A percentile compares a stretch with the other conserved stretches of the same genome.
Evolutionary conservation across 1,284 basidiomycete species (phyloP).

Genomic region (Malassezia pachydermatis): DNA sequence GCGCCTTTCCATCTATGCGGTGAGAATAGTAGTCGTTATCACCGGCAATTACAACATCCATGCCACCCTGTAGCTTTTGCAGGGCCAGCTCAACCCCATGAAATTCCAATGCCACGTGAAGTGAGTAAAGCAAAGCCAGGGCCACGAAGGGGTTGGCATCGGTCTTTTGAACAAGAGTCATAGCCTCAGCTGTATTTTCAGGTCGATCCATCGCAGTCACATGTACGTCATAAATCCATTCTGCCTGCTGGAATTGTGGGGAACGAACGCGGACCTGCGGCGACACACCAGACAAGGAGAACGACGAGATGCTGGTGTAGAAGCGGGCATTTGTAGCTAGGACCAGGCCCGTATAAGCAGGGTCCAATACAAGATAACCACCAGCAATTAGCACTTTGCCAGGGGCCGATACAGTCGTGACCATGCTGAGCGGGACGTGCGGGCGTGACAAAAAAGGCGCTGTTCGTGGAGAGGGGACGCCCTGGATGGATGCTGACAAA

Average conservation of each 20-base stretch:
- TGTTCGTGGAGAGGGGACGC: neutral
- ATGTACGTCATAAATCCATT: slow-evolving; percentile 60
- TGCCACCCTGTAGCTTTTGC: slow-evolving; percentile 49
- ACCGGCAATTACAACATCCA: slow-evolving; percentile 68
- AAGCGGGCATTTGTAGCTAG: slow-evolving; percentile 80
- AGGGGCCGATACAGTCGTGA: slow-evolving; percentile 68
- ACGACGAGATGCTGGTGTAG: slow-evolving; percentile 57
- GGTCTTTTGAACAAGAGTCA: neutral
- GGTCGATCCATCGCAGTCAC: neutral
- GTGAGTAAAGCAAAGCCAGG: slow-evolving; percentile 67
- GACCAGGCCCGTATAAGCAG: slow-evolving; percentile 43
- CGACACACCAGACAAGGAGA: neutral
- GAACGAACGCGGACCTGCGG: slow-evolving; percentile 62
- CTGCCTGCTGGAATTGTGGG: slow-evolving; percentile 74
- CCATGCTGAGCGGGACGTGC: neutral
- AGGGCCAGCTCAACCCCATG: slow-evolving; percentile 23
- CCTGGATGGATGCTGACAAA: slow-evolving; percentile 2
- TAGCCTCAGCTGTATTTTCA: neutral
- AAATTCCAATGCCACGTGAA: slow-evolving; percentile 55
- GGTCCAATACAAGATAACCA: slow-evolving; percentile 47
- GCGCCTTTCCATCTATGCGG: slow-evolving; percentile 54
- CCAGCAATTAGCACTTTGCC: slow-evolving; percentile 75
- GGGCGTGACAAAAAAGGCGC: neutral
- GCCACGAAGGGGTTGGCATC: slow-evolving; percentile 79
- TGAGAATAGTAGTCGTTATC: slow-evolving; percentile 99